phyloP scores from a whole-genome alignment of 1,139 yeast species.

The Kurtzmaniella quercitrusa region DNA sequence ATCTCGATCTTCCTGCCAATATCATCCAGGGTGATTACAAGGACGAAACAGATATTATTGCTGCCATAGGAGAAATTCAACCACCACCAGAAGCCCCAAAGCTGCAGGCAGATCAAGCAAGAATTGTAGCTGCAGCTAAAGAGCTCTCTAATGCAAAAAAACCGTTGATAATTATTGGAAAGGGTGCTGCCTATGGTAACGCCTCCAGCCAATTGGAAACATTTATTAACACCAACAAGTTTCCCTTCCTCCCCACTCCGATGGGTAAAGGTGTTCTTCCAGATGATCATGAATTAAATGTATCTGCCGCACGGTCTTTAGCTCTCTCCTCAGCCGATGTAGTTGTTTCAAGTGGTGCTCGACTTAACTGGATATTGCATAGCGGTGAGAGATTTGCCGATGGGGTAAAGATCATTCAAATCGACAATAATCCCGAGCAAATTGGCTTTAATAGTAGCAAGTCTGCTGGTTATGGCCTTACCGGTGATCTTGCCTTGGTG shows the following conservation, averaged over 20 bases:
- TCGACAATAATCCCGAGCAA: slow-evolving; percentile 51
- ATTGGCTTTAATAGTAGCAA: slow-evolving; percentile 40
- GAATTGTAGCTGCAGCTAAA: slow-evolving; percentile 30
- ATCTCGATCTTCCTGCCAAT: slow-evolving; percentile 62
- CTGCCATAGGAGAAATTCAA: neutral
- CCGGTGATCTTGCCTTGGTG: slow-evolving; percentile 48
- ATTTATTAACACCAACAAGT: slow-evolving; percentile 33
- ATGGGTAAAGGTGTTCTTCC: slow-evolving; percentile 71
- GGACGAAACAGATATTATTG: slow-evolving; percentile 1
- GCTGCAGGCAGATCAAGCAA: slow-evolving; percentile 34
- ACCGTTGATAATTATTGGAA: slow-evolving; percentile 61
- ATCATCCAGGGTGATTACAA: slow-evolving; percentile 33
- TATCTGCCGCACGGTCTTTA: slow-evolving; percentile 56
- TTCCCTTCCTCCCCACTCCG: slow-evolving; percentile 65
- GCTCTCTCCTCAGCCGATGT: slow-evolving; percentile 55
- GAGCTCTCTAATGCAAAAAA: slow-evolving; percentile 27
- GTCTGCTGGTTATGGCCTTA: slow-evolving; percentile 33
- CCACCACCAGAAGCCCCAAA: slow-evolving; percentile 20
- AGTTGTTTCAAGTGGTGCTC: slow-evolving; percentile 54
- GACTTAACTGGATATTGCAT: slow-evolving; percentile 67
- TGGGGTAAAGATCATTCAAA: slow-evolving; percentile 47
- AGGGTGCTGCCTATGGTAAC: slow-evolving; percentile 51
- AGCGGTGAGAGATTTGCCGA: slow-evolving; percentile 51
- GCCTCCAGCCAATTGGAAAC: slow-evolving; percentile 33
- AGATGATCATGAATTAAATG: slow-evolving; percentile 43